Conservation (phyloP, 2,329 filamentous ascomycete genomes). For the Plectosphaerella cucumerina region DNA sequence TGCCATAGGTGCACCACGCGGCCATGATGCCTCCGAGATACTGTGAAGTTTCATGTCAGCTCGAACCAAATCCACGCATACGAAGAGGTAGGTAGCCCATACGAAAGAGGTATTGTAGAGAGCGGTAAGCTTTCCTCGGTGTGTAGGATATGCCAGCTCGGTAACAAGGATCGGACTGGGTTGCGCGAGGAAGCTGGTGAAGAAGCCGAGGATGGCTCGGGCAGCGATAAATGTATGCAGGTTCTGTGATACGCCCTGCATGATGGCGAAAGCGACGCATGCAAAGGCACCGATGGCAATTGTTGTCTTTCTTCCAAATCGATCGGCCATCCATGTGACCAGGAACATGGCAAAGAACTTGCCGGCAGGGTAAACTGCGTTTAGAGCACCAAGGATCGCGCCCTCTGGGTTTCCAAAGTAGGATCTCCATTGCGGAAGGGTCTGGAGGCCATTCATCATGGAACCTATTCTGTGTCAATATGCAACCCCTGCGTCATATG, state of each 20-base stretch:
- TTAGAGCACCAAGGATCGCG: conserved; percentile 29
- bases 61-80: no score
- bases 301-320: conserved; percentile 33
- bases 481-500: no score
- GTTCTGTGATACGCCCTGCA: conserved; percentile 25
- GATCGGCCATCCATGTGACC: conserved; percentile 30
- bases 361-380: conserved; percentile 32
- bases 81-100: not conserved
- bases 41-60: conserved; percentile 5
- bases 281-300: conserved; percentile 28
- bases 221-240: conserved; percentile 22
- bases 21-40: conserved; percentile 24
- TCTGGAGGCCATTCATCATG: conserved; percentile 41
- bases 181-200: conserved; percentile 22
- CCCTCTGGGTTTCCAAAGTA: conserved; percentile 34
- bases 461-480: conserved; percentile 13
- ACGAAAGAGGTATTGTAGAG: conserved; percentile 27
- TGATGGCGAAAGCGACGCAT: conserved; percentile 22
- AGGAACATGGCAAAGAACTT: conserved; percentile 30
- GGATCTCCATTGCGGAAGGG: conserved; percentile 32
- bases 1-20: conserved; percentile 23
- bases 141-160: conserved; percentile 28
- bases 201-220: conserved; percentile 26
- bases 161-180: conserved; percentile 27
- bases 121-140: conserved; percentile 26